phyloP scores from a whole-genome alignment of 768 basidiomycete species.

The Boletus insuetus region DNA sequence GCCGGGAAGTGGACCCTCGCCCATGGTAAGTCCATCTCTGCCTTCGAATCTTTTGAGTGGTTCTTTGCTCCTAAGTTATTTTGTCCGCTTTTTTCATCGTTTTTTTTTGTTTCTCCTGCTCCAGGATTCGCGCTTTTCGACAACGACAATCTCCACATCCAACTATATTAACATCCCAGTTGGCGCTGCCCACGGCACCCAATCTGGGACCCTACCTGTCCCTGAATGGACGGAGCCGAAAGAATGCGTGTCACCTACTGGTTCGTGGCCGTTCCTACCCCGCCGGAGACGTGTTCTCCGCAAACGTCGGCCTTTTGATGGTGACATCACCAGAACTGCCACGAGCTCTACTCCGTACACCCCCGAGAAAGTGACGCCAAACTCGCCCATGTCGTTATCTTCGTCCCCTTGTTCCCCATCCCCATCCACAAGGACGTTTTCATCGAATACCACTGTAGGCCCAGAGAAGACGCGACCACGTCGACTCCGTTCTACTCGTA shows the following conservation, averaged over 20 bases:
- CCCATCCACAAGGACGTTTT: background rate
- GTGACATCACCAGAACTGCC: background rate
- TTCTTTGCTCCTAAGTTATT: background rate
- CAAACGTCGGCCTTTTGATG: conserved; percentile 27
- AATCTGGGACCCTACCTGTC: background rate
- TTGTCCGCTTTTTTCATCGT: background rate
- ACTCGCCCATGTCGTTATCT: background rate
- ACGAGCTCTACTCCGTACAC: conserved; percentile 11
- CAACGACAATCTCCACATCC: conserved; percentile 35
- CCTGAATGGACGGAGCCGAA: conserved; percentile 2
- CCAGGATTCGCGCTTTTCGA: conserved; percentile 36
- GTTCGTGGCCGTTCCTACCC: conserved; percentile 25
- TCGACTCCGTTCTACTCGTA: background rate
- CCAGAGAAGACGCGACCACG: too few species aligned
- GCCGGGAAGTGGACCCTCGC: background rate
- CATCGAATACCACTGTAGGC: background rate
- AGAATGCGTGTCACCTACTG: conserved; percentile 9
- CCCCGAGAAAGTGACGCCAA: conserved; percentile 3
- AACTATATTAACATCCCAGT: conserved; percentile 22
- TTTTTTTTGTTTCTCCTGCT: background rate
- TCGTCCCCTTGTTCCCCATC: conserved; percentile 4
- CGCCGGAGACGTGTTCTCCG: conserved; percentile 27
- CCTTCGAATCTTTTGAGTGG: background rate
- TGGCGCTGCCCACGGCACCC: background rate
- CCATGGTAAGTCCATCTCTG: conserved; percentile 17